Percentiles rank a stretch among this genome's conserved stretches.
Evolutionary conservation across 371 early-diverging fungal genomes (phyloP).

Genomic region (Mucor mucedo): DNA sequence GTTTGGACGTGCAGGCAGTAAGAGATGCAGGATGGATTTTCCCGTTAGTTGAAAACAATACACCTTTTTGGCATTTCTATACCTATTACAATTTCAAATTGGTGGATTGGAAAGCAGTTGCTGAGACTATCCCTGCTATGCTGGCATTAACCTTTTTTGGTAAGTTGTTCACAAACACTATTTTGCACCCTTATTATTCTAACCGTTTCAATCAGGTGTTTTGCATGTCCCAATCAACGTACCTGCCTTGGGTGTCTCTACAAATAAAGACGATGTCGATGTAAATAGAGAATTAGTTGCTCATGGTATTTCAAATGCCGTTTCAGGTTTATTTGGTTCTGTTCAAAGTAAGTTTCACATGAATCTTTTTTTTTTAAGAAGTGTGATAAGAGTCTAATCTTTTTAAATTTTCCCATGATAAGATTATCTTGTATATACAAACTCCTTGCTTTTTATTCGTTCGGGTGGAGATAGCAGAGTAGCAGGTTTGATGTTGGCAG

Average conservation of each 20-base stretch:
- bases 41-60: conserved; percentile 68
- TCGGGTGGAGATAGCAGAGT: conserved; percentile 89
- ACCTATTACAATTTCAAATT: conserved; percentile 73
- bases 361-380: too few species aligned
- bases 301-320: conserved; percentile 89
- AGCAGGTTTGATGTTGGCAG: conserved; percentile 85
- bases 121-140: conserved; percentile 86
- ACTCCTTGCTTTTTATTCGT: conserved; percentile 89
- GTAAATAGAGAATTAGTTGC: conserved; percentile 93
- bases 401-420: neutral
- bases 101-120: conserved; percentile 81
- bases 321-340: conserved; percentile 78
- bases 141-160: conserved; percentile 94
- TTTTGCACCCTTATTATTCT: neutral
- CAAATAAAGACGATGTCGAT: conserved; percentile 83
- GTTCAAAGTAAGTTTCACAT: conserved; percentile 71
- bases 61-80: conserved; percentile 89
- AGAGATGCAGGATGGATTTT: conserved; percentile 89
- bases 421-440: conserved; percentile 90
- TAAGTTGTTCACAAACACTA: conserved; percentile 14
- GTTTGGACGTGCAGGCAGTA: conserved; percentile 68
- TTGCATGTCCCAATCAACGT: conserved; percentile 95
- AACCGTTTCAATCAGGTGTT: conserved; percentile 53
- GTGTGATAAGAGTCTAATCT: conserved; percentile 1
- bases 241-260: conserved; percentile 92